Evolutionary conservation across 1,284 basidiomycete species (phyloP).

Genomic region (Leccinum fuscescens): DNA sequence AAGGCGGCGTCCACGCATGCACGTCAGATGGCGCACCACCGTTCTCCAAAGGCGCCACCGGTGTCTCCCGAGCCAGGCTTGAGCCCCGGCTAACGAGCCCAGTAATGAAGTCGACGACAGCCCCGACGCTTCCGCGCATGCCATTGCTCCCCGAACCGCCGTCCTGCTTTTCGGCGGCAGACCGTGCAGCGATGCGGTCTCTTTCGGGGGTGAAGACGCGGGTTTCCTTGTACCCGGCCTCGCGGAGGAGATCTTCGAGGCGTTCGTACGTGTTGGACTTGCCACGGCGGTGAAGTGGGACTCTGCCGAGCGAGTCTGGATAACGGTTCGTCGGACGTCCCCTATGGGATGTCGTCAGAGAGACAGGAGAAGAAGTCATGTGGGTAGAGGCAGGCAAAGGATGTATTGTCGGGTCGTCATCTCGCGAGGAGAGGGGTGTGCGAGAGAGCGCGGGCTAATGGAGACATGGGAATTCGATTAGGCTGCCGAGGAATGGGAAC

Average conservation of each 20-base stretch:
- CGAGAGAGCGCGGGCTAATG: constrained; percentile 14
- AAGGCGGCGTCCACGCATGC: constrained; percentile 33
- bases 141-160: constrained; percentile 21
- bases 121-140: constrained; percentile 44
- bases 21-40: constrained; percentile 4
- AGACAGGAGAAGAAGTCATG: constrained; percentile 15
- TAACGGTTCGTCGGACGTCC: constrained; percentile 46
- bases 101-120: constrained; percentile 59
- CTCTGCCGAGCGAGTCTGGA: constrained; percentile 52
- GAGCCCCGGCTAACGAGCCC: constrained; percentile 46
- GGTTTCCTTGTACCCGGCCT: constrained; percentile 89
- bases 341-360: constrained; percentile 39
- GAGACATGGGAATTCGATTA: constrained; percentile 14
- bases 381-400: constrained; percentile 11
- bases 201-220: constrained; percentile 81
- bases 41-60: constrained; percentile 7
- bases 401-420: constrained; percentile 6
- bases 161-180: constrained; percentile 32
- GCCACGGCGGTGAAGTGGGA: constrained; percentile 70
- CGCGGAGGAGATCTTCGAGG: constrained; percentile 77
- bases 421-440: constrained; percentile 6
- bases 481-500: not conserved
- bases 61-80: constrained; percentile 22
- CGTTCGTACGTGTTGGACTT: constrained; percentile 78
- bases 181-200: constrained; percentile 44